phyloP scores from a whole-genome alignment of 164 flowering plant species.

The Hamamelis virginiana region DNA sequence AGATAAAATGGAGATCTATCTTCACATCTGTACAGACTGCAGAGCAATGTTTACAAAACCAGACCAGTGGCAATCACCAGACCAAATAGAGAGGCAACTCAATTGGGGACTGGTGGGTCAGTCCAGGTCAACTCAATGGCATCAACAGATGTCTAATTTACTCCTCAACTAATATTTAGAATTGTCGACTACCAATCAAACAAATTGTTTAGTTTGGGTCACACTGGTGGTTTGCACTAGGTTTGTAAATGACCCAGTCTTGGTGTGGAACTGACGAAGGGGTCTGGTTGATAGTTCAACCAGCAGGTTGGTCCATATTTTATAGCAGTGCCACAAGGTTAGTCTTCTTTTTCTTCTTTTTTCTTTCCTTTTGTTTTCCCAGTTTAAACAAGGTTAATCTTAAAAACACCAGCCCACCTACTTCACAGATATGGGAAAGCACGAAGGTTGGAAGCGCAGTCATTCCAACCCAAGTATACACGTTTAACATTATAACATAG shows the following conservation, averaged over 20 bases:
- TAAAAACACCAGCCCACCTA: neutral
- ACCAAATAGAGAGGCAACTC: neutral
- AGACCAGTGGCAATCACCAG: neutral
- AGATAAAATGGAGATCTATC: neutral
- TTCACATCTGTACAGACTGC: neutral
- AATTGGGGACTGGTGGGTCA: neutral
- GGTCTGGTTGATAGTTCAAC: neutral
- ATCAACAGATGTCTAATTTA: neutral
- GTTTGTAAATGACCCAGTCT: neutral
- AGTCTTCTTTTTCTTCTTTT: no score
- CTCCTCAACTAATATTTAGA: neutral
- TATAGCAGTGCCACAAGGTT: no score
- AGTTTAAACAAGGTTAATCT: no score
- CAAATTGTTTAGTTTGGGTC: neutral
- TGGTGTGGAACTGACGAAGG: neutral
- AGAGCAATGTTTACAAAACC: constrained; percentile 2
- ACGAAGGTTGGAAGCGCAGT: neutral
- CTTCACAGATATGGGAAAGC: neutral
- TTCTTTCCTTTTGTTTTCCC: no score
- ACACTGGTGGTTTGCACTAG: neutral
- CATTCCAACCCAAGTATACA: neutral
- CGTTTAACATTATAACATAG: neutral
- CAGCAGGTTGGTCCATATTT: neutral
- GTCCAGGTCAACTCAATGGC: neutral
- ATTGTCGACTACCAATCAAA: neutral